Base-by-base conservation (phyloP, 441 rosid species). In the Pelargonium australe region DNA sequence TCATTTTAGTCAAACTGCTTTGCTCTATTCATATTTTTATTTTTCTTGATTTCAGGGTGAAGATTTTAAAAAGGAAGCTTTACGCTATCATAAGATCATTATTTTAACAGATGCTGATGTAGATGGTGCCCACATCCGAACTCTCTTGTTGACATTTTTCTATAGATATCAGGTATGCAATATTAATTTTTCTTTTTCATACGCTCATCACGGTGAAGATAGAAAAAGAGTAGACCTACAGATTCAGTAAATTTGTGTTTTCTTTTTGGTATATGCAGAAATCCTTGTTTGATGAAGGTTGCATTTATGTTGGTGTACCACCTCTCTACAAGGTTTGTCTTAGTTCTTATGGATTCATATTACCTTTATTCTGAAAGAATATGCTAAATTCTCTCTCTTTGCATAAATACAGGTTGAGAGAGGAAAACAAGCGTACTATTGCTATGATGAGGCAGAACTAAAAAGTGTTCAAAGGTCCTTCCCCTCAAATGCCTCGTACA, bases 21-120 rank as follows among this genome's bases (percentile, higher is more conserved):
- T 17, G n/a, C 65, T 71, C 64, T 13, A 45, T 64, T 78, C 28
- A 69, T 11, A 9, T 5, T 31, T 55, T 64, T 34, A 64, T 55
- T 68, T 28, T 67, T 68, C 47, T 40, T 80, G 16, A 47, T 72
- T 75, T 41, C 81, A 95, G 99, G 98, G 98, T 34, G 99, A 92
- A 74, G 95, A 92, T 72, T 92, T 95, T 64, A 89, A 81, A 70
- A 85, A 83, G 75, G 98, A 90, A 58, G 87, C 85, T 69, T 68
- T 95, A n/a, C 96, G 97, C 5, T 95, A 95, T 83, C 97, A 95
- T 73, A 92, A 86, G 83, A 89, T 95, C 73, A 92, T 92, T 78
- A 90, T 95, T 75, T 77, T 92, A 76, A 92, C 99, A 55, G 98
- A 95, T 86, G 99, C 98, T 68, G 99, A 95, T 79, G 98, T 95